These are phyloP conservation scores for Pseudogymnoascus sp. DNA, from an alignment of 2,329 filamentous ascomycete species.

Conservation along the genomic window DNA sequence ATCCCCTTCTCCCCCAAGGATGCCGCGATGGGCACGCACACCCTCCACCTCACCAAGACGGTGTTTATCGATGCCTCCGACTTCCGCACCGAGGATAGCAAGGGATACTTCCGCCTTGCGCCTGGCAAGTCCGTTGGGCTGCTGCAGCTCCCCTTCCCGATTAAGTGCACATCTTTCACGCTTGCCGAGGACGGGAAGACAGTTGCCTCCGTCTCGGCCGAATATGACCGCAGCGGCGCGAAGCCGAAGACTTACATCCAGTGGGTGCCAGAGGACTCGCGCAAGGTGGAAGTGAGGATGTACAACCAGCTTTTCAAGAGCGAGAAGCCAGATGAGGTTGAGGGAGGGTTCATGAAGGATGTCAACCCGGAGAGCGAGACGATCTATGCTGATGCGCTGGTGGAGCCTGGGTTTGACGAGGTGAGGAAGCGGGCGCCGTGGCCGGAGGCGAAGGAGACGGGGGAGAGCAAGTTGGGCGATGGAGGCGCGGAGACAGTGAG, in stretches of 20 bases:
- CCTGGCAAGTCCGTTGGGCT: slow-evolving; percentile 68
- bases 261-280: slow-evolving; percentile 69
- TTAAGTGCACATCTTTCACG: slow-evolving; percentile 62
- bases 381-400: slow-evolving; percentile 66
- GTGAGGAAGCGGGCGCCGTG: slow-evolving; percentile 66
- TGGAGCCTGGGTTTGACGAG: slow-evolving; percentile 78
- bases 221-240: slow-evolving; percentile 62
- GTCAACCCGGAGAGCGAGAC: slow-evolving; percentile 79
- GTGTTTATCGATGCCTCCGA: slow-evolving; percentile 80
- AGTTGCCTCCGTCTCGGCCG: slow-evolving; percentile 58
- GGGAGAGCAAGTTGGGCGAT: slow-evolving; percentile 54
- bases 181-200: slow-evolving; percentile 51
- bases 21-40: slow-evolving; percentile 54
- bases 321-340: slow-evolving; percentile 67
- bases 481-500: slow-evolving; percentile 66
- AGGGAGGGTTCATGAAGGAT: slow-evolving; percentile 74
- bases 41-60: slow-evolving; percentile 59
- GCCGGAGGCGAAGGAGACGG: slow-evolving; percentile 59
- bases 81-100: slow-evolving; percentile 64
- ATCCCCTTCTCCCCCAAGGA: slow-evolving; percentile 80
- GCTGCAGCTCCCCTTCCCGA: slow-evolving; percentile 60
- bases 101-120: slow-evolving; percentile 70
- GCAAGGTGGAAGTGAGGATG: slow-evolving; percentile 65
- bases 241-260: slow-evolving; percentile 80
- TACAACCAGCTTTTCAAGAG: slow-evolving; percentile 82